A percentile compares a stretch with the other conserved stretches of the same genome.
phyloP scores from a whole-genome alignment of 106 monocot genomes.

The Acorus gramineus region DNA sequence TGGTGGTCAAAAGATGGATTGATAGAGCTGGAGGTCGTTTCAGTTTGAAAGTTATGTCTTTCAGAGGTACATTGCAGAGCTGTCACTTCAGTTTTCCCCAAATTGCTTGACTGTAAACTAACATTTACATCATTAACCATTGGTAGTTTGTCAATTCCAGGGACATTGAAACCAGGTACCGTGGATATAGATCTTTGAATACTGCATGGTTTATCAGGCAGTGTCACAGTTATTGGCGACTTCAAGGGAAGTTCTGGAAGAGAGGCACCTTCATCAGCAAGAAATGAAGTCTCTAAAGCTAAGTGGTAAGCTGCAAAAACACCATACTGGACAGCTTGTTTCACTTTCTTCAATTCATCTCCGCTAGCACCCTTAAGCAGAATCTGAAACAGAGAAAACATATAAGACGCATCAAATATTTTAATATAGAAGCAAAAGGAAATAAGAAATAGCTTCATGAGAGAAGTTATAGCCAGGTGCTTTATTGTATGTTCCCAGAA shows the following conservation, averaged over 20 bases:
- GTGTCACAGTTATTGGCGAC: conserved; percentile 56
- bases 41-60: neutral
- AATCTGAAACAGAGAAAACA: conserved; percentile 19
- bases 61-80: neutral
- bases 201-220: conserved; percentile 48
- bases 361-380: conserved; percentile 52
- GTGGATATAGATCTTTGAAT: conserved; percentile 41
- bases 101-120: neutral
- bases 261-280: conserved; percentile 73
- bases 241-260: conserved; percentile 49
- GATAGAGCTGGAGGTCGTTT: neutral
- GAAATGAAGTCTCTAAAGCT: conserved; percentile 69
- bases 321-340: conserved; percentile 66
- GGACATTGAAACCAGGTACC: conserved; percentile 33
- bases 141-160: conserved; percentile 10
- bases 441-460: too few relatives aligned
- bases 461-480: too few relatives aligned
- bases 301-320: conserved; percentile 71
- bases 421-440: too few relatives aligned
- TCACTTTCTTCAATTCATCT: conserved; percentile 62
- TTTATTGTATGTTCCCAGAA: too few relatives aligned
- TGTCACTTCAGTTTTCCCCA: conserved; percentile 6
- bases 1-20: conserved; percentile 11
- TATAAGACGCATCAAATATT: neutral
- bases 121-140: conserved; percentile 1